phyloP scores from a whole-genome alignment of 495 filamentous ascomycete species.

The Endocarpon pusillum region DNA sequence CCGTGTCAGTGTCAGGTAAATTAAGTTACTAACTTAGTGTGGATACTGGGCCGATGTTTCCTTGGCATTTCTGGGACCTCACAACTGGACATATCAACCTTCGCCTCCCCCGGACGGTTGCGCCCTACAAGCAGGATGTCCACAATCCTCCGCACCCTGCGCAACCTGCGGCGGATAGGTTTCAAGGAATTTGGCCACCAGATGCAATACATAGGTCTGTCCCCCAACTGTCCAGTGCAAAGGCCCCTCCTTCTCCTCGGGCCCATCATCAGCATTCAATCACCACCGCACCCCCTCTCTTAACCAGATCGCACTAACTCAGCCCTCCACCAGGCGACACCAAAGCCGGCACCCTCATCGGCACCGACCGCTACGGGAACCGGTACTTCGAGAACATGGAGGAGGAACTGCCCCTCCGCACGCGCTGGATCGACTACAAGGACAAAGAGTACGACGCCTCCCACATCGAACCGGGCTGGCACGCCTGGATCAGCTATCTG shows the following conservation, averaged over 20 bases:
- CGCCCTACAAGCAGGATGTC: too few species aligned
- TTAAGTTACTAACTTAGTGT: too few species aligned
- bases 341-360: constrained; percentile 81
- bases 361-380: constrained; percentile 80
- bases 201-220: constrained; percentile 56
- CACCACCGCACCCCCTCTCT: not conserved
- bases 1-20: too few species aligned
- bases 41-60: too few species aligned
- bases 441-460: constrained; percentile 72
- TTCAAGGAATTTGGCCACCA: constrained; percentile 86
- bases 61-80: too few species aligned
- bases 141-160: constrained; percentile 68
- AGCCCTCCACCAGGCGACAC: constrained; percentile 59
- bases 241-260: too few species aligned
- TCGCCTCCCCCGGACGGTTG: too few species aligned
- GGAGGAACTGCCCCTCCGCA: constrained; percentile 90
- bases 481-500: constrained; percentile 90
- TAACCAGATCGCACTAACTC: constrained; percentile 9
- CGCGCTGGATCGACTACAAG: constrained; percentile 96
- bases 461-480: constrained; percentile 94
- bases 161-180: constrained; percentile 73
- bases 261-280: not conserved
- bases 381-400: constrained; percentile 88
- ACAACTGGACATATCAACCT: too few species aligned
- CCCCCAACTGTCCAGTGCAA: not conserved